Conservation (phyloP, 2,329 filamentous ascomycete genomes). For the Claviceps sp. region DNA sequence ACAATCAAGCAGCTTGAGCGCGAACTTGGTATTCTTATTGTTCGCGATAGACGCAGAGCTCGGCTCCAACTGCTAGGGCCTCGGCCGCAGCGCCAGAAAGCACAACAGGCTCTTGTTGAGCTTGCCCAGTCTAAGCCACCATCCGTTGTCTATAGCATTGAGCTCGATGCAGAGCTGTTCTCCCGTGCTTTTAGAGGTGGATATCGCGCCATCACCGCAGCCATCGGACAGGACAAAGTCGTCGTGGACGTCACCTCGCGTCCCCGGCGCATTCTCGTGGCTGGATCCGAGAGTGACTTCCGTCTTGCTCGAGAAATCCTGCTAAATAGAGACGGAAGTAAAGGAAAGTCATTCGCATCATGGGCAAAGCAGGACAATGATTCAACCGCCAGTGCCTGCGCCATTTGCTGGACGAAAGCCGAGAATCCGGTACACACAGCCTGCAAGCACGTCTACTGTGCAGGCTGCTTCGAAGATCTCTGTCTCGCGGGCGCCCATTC, state of each 20-base stretch:
- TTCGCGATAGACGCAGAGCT: background rate
- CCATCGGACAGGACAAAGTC: constrained; percentile 16
- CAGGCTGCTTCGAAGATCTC: constrained; percentile 24
- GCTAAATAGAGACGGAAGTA: background rate
- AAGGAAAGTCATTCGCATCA: background rate
- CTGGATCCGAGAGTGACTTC: constrained; percentile 10
- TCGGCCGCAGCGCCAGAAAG: background rate
- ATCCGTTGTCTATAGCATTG: constrained; percentile 9
- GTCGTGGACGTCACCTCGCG: constrained; percentile 19
- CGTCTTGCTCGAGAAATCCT: constrained; percentile 2
- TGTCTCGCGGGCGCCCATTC: constrained; percentile 9
- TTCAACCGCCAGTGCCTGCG: constrained; percentile 11
- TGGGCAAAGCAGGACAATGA: background rate
- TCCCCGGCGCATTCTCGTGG: constrained; percentile 17
- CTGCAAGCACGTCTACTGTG: constrained; percentile 30
- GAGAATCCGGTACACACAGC: constrained; percentile 20
- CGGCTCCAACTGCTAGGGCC: background rate
- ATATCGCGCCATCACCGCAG: constrained; percentile 13
- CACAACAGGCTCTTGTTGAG: background rate
- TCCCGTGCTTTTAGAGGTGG: constrained; percentile 20
- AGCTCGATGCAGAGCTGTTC: constrained; percentile 14
- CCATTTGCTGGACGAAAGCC: constrained; percentile 24
- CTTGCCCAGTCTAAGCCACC: background rate
- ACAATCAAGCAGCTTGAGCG: background rate
- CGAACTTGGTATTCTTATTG: background rate